These are phyloP conservation scores for Dioscorea zingiberensis DNA, from an alignment of 106 monocot genomes.

Conservation along the genomic window DNA sequence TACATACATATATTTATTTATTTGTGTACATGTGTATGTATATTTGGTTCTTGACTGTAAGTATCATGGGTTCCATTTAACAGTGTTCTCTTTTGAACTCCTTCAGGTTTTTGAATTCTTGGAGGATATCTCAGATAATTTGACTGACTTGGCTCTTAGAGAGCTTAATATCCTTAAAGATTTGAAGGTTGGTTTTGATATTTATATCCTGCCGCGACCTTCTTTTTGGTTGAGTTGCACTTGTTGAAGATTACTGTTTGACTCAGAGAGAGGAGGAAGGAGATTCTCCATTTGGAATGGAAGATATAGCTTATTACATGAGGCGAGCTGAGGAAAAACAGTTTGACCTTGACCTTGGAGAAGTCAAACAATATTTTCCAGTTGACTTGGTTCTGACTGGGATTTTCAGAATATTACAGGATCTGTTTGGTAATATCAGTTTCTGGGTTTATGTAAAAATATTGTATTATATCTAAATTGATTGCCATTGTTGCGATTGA, in stretches of 20 bases:
- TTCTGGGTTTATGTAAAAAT: neutral
- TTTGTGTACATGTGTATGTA: neutral
- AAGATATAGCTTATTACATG: constrained; percentile 91
- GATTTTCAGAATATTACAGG: constrained; percentile 82
- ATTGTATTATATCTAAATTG: neutral
- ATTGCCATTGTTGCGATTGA: neutral
- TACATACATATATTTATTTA: no score
- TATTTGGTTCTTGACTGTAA: no score
- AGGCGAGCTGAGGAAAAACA: constrained; percentile 68
- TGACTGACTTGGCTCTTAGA: constrained; percentile 55
- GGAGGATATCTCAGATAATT: constrained; percentile 61
- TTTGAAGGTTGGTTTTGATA: constrained; percentile 58
- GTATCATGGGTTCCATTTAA: no score
- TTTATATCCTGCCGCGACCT: neutral
- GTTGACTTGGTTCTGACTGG: constrained; percentile 73
- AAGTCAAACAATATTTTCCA: constrained; percentile 79
- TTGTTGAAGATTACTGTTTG: neutral
- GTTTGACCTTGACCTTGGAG: constrained; percentile 54
- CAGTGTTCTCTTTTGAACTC: neutral
- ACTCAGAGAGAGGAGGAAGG: constrained; percentile 82
- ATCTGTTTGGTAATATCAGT: constrained; percentile 68
- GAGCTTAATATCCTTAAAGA: constrained; percentile 83
- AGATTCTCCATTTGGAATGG: constrained; percentile 64
- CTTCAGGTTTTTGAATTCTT: constrained; percentile 95
- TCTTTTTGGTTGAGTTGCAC: neutral